A percentile compares a stretch with the other conserved stretches of the same genome.
phyloP scores from a whole-genome alignment of 345 rosid genomes.

The Arabidopsis thaliana region DNA sequence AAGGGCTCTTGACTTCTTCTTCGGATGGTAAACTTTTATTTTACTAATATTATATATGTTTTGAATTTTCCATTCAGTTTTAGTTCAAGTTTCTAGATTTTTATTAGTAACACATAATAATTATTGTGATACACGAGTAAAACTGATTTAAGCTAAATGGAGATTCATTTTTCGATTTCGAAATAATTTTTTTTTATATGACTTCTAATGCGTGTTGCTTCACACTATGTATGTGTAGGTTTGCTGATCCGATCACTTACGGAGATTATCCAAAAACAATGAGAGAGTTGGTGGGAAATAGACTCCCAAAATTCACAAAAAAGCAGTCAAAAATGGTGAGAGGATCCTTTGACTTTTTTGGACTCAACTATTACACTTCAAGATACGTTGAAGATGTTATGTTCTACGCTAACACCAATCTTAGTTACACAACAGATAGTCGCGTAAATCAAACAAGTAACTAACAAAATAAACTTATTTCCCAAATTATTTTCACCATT shows the following conservation, averaged over 20 bases:
- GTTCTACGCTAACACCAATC: not conserved
- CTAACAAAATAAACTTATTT: not conserved
- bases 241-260: slow-evolving; percentile 45
- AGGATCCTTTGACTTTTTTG: slow-evolving; percentile 52
- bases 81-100: not conserved
- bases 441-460: slow-evolving; percentile 41
- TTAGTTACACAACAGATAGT: slow-evolving; percentile 42
- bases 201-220: not conserved
- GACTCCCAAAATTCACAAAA: slow-evolving; percentile 49
- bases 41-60: not conserved
- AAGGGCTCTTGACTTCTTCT: slow-evolving; percentile 43
- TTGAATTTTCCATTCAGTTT: not conserved
- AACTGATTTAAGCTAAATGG: too few relatives aligned
- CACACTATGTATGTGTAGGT: slow-evolving; percentile 35
- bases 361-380: slow-evolving; percentile 53
- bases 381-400: slow-evolving; percentile 34
- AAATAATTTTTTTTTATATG: not conserved
- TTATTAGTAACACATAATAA: not conserved
- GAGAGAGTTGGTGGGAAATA: slow-evolving; percentile 43
- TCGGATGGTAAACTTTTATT: slow-evolving; percentile 35
- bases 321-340: slow-evolving; percentile 41
- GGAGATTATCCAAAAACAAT: slow-evolving; percentile 52
- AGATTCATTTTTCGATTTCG: too few relatives aligned
- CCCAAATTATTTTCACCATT: not conserved
- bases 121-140: too few relatives aligned